Evolutionary conservation across 2,329 filamentous ascomycete genomes (phyloP).

Genomic region (Paecilomyces sp.): DNA sequence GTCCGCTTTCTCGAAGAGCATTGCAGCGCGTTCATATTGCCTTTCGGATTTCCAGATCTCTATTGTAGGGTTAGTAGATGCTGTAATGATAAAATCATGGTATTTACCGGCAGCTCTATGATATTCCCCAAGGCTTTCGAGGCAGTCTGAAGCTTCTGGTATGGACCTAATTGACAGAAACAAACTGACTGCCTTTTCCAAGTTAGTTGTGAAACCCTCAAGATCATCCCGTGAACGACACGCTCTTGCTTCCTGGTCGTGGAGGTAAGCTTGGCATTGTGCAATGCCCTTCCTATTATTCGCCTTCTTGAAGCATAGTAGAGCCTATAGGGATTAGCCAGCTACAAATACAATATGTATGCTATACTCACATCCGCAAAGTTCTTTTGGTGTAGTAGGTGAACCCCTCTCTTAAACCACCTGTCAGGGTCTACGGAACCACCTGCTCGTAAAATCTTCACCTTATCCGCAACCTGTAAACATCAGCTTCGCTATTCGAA

Average conservation of each 20-base stretch:
- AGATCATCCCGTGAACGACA: slow-evolving; percentile 3
- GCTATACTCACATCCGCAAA: slow-evolving; percentile 11
- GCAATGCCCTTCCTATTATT: slow-evolving; percentile 6
- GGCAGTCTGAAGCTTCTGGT: slow-evolving; percentile 4
- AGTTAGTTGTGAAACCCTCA: slow-evolving; percentile 3
- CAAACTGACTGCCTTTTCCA: slow-evolving; percentile 6
- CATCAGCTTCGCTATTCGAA: neutral
- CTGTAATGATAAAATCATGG: neutral
- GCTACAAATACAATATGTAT: neutral
- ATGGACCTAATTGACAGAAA: slow-evolving; percentile 6
- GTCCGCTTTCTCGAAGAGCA: slow-evolving; percentile 6
- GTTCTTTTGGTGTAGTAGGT: slow-evolving; percentile 14
- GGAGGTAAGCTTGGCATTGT: slow-evolving; percentile 7
- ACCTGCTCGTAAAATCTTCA: slow-evolving; percentile 12
- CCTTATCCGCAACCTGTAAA: slow-evolving; percentile 8
- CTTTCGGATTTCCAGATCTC: slow-evolving; percentile 9
- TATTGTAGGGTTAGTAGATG: slow-evolving; percentile 3
- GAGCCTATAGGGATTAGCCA: slow-evolving; percentile 3
- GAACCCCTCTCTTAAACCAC: slow-evolving; percentile 13
- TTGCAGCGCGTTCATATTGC: slow-evolving; percentile 9
- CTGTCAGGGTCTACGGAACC: slow-evolving; percentile 11
- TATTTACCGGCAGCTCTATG: slow-evolving; percentile 11
- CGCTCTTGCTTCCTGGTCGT: slow-evolving; percentile 9
- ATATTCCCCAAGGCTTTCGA: slow-evolving; percentile 9
- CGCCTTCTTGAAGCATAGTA: slow-evolving; percentile 12